Evolutionary conservation across 331 rosid genomes (phyloP), one percentile per base, ranked within the genome.

Genomic region (Acacia pycnantha): DNA sequence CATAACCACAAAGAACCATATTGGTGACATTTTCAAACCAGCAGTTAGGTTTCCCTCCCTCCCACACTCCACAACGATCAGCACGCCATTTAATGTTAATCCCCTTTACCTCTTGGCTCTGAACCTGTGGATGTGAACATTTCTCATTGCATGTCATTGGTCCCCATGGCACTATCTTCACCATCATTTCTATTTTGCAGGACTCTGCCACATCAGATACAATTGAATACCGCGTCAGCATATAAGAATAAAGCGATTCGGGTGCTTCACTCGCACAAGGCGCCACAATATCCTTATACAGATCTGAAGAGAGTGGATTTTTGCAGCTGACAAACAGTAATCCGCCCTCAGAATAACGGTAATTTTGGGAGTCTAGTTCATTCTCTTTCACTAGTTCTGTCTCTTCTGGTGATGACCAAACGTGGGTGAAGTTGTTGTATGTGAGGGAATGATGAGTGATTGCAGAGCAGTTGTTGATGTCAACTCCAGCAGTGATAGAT

Each of bases 41-140:
- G 77, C 82, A 69, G 33, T 5, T 5, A 2, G 27, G 41, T 16
- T 35, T 5, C 41, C 47, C 76, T 8, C 75, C 50, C 0, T 68
- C 76, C 82, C 76, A 78, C 4, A 68, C 68, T 18, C 82, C 76
- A 40, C 82, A 78, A 2, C 62, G 62, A 21, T 21, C 16, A 12
- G 62, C 9, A 7, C 3, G 26, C 62, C 62, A 54, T 54, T 21
- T 54, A 27, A 54, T 54, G 26, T 54, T 3, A 54, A 21, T 54
- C 62, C 62, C 62, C 12, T 2, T 54, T 0, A 8, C 26, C 26
- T 54, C 24, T 54, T 54, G 62, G 13, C 62, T 54, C 62, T 54
- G 62, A 7, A 21, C 26, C 1, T 54, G 12, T 54, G 62, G 26
- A 21, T 54, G n/a, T 8, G 62, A 21, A 8, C 62, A 54, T 16